phyloP scores from a whole-genome alignment of 306 rosid genomes.

The Prunus padus region DNA sequence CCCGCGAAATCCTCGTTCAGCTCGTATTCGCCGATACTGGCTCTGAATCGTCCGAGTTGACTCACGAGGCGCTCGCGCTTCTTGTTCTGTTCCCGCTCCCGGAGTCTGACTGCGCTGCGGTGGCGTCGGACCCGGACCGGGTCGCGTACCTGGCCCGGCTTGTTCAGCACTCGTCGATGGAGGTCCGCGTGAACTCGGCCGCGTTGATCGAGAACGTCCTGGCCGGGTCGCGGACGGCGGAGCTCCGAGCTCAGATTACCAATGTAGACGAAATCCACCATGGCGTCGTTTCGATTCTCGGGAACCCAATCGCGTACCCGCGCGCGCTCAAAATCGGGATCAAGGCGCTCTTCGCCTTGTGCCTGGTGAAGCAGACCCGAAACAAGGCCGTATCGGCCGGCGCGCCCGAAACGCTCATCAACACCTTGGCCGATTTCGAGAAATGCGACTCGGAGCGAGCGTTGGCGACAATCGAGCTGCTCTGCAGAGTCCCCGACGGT shows the following conservation, averaged over 20 bases:
- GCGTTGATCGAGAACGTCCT: constrained; percentile 63
- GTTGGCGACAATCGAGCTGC: constrained; percentile 71
- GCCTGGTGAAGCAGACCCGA: constrained; percentile 74
- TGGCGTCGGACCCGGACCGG: constrained; percentile 50
- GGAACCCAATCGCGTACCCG: constrained; percentile 49
- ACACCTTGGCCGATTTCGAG: constrained; percentile 72
- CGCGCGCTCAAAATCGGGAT: constrained; percentile 72
- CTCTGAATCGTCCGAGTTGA: constrained; percentile 43
- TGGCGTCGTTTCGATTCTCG: constrained; percentile 65
- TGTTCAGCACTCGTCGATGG: constrained; percentile 41
- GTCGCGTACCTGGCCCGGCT: constrained; percentile 42
- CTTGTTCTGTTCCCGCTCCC: constrained; percentile 58
- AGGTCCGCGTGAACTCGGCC: constrained; percentile 74
- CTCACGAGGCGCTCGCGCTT: constrained; percentile 62
- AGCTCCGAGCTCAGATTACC: constrained; percentile 60
- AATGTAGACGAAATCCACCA: constrained; percentile 60
- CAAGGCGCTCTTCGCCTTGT: constrained; percentile 71
- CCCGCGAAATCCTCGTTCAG: constrained; percentile 35
- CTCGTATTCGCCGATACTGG: constrained; percentile 36
- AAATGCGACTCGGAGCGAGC: constrained; percentile 85
- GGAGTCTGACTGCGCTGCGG: constrained; percentile 53
- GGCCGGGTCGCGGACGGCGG: constrained; percentile 66
- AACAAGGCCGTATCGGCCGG: constrained; percentile 68
- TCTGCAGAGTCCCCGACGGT: constrained; percentile 64
- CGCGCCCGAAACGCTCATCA: constrained; percentile 62